Base-by-base conservation (phyloP, 2,329 filamentous ascomycete genomes). In the Xylaria polymorpha region DNA sequence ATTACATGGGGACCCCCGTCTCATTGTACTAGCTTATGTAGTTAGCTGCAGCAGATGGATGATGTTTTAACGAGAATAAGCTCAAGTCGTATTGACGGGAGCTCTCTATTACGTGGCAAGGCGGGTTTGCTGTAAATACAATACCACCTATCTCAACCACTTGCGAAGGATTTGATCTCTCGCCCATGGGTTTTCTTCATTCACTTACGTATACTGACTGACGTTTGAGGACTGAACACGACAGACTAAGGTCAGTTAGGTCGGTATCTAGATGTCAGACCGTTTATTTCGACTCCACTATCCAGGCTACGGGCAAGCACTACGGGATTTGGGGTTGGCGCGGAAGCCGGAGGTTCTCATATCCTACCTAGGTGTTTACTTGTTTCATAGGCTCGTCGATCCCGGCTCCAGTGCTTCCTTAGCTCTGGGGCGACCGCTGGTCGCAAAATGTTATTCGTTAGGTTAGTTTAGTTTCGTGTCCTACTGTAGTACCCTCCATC, bases 351-450 rank as follows among this genome's bases (percentile, higher is more conserved):
- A 22, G 53, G 7, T 50, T 18, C 37, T 37, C 37, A 32, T n/a
- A 39, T 63, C 29, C 32, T 32, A 15, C 3, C 3, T 29, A 29
- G 22, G 22, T 25, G 25, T 37, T 44, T 44, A 46, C 39, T 35
- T 58, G 64, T 63, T 62, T 63, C 64, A 62, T 58, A 51, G 25
- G 48, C 18, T 25, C 22, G 29, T 15, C 25, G 22, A 63, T 53
- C 59, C 59, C 39, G 35, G 59, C 18, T 32, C 39, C 20, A 32
- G n/a, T 20, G 22, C 62, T 43, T 22, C 22, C 57, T 61, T 67
- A 22, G 35, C 35, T 51, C n/a, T 32, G 15, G 48, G 41, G 20
- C 32, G 43, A 35, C 46, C 61, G 51, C 59, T n/a, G 25, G 25
- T 29, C 25, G 25, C 25, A 50, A 50, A 32, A 39, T 53, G 10